Base-by-base conservation (phyloP, 1,139 yeast genomes). In the Pichia sp. region DNA sequence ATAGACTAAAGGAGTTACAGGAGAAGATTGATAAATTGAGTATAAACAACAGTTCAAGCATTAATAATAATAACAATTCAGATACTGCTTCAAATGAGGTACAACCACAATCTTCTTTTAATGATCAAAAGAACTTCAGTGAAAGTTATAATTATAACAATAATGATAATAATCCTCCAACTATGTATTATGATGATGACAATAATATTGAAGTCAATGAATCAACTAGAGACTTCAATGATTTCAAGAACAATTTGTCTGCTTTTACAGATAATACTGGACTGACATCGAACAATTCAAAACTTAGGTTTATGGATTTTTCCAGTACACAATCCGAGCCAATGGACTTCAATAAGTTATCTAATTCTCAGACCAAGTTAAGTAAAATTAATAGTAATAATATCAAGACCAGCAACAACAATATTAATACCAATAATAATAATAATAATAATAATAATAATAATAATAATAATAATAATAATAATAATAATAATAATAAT, bases 1-100 rank as follows among this genome's bases (percentile, higher is more conserved):
- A 60, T 34, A 62, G 73, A 54, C 59, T 65, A 44, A 56, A 49
- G 2, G 62, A 65, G 25, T 56, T 76, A 29, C 44, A 58, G 7
- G 47, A 57, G 7, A 43, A 48, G 22, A 24, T 42, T 8, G 50
- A 53, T 15, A 24, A 46, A 13, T 25, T 45, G 9, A 37, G 42
- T 16, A n/a, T 51, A 16, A 29, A 22, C 11, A 32, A 13, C 13
- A n/a, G 22, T 18, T 23, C n/a, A 35, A 26, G 16, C 3, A 15
- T n/a, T 5, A 18, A 18, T 4, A n/a, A 16, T 8, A 25, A 16
- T n/a, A 8, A n/a, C 16, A 6, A n/a, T 7, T 3, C 5, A 3
- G 39, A 35, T 18, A 8, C 26, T 3, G 7, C 11, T 18, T 32
- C 18, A 11, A 18, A 32, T 18, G 6, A 7, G 11, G 15, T 8